Conservation (phyloP, 305 asterid genomes). For the Solanum chacoense region DNA sequence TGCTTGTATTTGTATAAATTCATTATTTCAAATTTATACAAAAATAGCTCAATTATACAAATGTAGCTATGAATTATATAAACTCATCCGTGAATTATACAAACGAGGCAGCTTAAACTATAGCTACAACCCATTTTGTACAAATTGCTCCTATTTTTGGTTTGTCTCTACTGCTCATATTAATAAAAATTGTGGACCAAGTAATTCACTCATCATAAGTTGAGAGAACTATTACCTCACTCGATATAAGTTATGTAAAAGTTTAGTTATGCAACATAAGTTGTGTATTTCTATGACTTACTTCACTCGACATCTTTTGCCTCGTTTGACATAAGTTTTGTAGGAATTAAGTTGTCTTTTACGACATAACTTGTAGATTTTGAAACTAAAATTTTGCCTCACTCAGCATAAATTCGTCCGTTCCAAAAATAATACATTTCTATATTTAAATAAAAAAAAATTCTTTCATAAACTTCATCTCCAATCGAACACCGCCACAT, state of each 20-base stretch:
- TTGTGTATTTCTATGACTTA: not conserved
- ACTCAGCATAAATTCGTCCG: not conserved
- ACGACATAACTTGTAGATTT: not conserved
- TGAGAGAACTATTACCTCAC: too few species aligned
- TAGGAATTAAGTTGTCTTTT: not conserved
- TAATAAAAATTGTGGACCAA: not conserved
- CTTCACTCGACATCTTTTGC: rapidly evolving
- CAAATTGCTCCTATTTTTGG: too few species aligned
- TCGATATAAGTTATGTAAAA: not conserved
- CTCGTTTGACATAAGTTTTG: too few species aligned
- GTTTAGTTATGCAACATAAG: not conserved
- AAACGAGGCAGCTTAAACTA: too few species aligned
- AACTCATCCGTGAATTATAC: rapidly evolving
- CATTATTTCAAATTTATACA: rapidly evolving
- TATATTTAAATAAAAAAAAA: too few species aligned
- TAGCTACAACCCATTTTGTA: too few species aligned
- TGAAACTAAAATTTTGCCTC: not conserved
- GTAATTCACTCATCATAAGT: too few species aligned
- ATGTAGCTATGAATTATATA: too few species aligned
- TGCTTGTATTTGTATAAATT: too few species aligned
- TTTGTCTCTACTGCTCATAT: not conserved
- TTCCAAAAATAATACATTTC: not conserved
- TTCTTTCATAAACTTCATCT: not conserved
- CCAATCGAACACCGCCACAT: not conserved
- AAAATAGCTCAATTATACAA: too few species aligned